These are phyloP conservation scores for Moesziomyces globuligerus DNA, from an alignment of 1,284 basidiomycete genomes.

Conservation along the genomic window DNA sequence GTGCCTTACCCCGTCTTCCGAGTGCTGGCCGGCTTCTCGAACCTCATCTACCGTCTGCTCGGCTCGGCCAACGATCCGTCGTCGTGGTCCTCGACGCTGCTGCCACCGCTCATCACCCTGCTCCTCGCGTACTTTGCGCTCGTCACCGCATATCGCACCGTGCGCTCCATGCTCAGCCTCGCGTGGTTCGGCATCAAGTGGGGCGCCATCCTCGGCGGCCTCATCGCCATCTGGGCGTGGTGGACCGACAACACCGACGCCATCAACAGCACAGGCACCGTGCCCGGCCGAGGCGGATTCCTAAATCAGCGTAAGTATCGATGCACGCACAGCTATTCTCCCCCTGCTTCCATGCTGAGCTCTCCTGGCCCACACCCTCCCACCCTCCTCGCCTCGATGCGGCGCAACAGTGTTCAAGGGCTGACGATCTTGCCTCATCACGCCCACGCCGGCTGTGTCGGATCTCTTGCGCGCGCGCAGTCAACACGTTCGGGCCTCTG, in stretches of 20 bases:
- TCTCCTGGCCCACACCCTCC: too few relatives aligned
- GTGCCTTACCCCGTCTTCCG: conserved; percentile 48
- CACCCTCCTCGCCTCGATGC: too few relatives aligned
- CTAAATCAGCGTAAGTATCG: conserved; percentile 39
- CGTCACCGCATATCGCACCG: conserved; percentile 50
- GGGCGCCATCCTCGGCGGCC: conserved; percentile 50
- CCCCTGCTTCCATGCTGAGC: not conserved
- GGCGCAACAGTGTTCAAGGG: conserved; percentile 25
- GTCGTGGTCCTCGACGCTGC: conserved; percentile 51
- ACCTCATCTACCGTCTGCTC: conserved; percentile 47
- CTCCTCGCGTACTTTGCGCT: conserved; percentile 54
- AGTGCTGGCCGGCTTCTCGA: conserved; percentile 48
- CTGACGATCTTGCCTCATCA: conserved; percentile 14
- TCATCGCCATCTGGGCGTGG: conserved; percentile 56
- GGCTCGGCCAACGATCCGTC: conserved; percentile 46
- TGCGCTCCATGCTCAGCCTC: conserved; percentile 38
- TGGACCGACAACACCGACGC: conserved; percentile 51
- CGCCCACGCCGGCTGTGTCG: too few relatives aligned
- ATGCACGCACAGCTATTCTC: conserved; percentile 1
- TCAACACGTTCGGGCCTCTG: conserved; percentile 30
- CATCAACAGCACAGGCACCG: conserved; percentile 35
- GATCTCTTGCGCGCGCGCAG: conserved; percentile 8
- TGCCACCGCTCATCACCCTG: conserved; percentile 55
- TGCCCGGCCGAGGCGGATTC: conserved; percentile 19
- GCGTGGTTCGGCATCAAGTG: conserved; percentile 58